Percentiles rank a stretch among this genome's conserved stretches.
Evolutionary conservation across 75 land plant genomes (phyloP).

Genomic region (Picea glauca): DNA sequence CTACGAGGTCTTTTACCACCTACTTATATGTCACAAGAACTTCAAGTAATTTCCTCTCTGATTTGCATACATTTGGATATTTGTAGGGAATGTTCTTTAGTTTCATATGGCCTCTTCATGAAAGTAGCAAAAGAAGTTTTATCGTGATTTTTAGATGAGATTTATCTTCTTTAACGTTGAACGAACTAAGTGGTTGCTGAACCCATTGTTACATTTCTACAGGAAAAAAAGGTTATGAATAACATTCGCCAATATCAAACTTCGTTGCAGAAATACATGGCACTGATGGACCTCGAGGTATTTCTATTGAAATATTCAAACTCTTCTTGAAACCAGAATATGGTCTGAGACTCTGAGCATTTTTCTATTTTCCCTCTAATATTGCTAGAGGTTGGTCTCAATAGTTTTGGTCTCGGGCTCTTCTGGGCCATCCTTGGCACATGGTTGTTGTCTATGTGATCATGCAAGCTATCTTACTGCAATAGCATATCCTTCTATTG

Average conservation of each 20-base stretch:
- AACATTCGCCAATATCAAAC: slow-evolving; percentile 76
- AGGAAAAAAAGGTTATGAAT: slow-evolving; percentile 71
- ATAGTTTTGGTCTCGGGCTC: no score
- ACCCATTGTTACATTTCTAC: neutral
- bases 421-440: no score
- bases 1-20: slow-evolving; percentile 92
- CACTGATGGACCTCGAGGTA: slow-evolving; percentile 97
- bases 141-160: neutral
- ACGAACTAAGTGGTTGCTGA: neutral
- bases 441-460: no score
- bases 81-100: neutral
- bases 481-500: no score
- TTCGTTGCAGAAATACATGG: slow-evolving; percentile 84
- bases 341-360: neutral
- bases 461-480: no score
- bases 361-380: neutral
- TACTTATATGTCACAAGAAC: slow-evolving; percentile 57
- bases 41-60: slow-evolving; percentile 49
- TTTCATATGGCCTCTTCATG: neutral
- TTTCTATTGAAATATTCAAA: neutral
- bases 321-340: neutral
- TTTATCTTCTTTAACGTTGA: neutral
- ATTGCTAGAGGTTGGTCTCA: neutral
- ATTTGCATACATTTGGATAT: neutral
- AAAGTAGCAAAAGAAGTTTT: neutral